phyloP scores from a whole-genome alignment of 495 filamentous ascomycete species.

The Aspergillus homomorphus region DNA sequence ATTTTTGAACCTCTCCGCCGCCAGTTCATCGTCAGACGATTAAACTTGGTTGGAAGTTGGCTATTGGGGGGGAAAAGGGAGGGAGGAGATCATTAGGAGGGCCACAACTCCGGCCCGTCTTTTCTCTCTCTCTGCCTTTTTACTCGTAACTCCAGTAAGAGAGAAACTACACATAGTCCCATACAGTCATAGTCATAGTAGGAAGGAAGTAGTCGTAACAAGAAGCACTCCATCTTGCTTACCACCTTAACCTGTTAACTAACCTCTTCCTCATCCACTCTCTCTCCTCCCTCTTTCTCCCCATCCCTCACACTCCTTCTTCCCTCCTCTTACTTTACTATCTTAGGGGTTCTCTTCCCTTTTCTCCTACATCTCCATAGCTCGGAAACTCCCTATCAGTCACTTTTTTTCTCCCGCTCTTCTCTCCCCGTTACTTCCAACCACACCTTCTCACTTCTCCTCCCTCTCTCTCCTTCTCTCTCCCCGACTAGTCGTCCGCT shows the following conservation, averaged over 20 bases:
- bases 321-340: constrained; percentile 3
- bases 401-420: background rate
- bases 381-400: background rate
- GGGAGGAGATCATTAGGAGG: background rate
- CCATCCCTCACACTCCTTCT: constrained; percentile 5
- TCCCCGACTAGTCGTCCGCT: constrained; percentile 4
- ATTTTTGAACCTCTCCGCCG: background rate
- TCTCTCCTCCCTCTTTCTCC: constrained; percentile 7
- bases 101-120: background rate
- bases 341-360: background rate
- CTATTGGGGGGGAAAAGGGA: no score
- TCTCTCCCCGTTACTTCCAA: constrained; percentile 7
- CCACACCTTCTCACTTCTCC: background rate
- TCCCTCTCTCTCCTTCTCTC: background rate
- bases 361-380: background rate
- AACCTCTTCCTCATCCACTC: background rate
- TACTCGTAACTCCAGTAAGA: no score
- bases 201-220: no score
- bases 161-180: no score
- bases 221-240: no score
- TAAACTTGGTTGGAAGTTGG: background rate
- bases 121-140: background rate
- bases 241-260: no score
- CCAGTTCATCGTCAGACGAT: background rate
- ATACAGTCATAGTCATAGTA: no score